Evolutionary conservation across 2,329 filamentous ascomycete species (phyloP).

Genomic region (Thielaviopsis cerberus): DNA sequence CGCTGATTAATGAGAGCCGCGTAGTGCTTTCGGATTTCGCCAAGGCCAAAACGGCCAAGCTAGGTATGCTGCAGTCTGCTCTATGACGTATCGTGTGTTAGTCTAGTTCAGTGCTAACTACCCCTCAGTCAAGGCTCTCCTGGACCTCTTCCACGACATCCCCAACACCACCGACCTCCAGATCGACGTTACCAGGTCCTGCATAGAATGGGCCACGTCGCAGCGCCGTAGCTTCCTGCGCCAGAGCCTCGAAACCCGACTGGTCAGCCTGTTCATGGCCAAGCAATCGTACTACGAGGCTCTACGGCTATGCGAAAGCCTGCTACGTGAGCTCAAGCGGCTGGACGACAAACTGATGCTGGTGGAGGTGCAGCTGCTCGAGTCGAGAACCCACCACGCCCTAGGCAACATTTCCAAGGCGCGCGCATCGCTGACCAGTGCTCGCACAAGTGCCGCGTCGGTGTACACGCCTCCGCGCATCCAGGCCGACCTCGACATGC

Average conservation of each 20-base stretch:
- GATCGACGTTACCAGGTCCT: conserved; percentile 89
- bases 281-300: conserved; percentile 97
- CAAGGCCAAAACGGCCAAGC: conserved; percentile 95
- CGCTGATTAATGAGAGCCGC: conserved; percentile 76
- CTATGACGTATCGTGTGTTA: neutral
- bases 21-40: conserved; percentile 88
- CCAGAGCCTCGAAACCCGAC: conserved; percentile 90
- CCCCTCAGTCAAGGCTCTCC: conserved; percentile 70
- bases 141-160: conserved; percentile 86
- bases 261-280: conserved; percentile 86
- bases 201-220: conserved; percentile 95
- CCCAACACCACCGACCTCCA: conserved; percentile 90
- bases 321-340: conserved; percentile 91
- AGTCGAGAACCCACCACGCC: conserved; percentile 93
- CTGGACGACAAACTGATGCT: conserved; percentile 96
- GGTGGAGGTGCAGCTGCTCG: conserved; percentile 91
- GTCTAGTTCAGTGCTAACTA: neutral
- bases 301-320: conserved; percentile 85
- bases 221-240: conserved; percentile 91
- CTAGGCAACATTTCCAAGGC: conserved; percentile 93
- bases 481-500: conserved; percentile 95
- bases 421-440: conserved; percentile 81
- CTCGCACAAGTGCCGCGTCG: conserved; percentile 83
- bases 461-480: conserved; percentile 92
- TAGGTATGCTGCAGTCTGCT: conserved; percentile 44